Evolutionary conservation across 345 rosid species (phyloP).

Genomic region (Geranium rotundifolium): DNA sequence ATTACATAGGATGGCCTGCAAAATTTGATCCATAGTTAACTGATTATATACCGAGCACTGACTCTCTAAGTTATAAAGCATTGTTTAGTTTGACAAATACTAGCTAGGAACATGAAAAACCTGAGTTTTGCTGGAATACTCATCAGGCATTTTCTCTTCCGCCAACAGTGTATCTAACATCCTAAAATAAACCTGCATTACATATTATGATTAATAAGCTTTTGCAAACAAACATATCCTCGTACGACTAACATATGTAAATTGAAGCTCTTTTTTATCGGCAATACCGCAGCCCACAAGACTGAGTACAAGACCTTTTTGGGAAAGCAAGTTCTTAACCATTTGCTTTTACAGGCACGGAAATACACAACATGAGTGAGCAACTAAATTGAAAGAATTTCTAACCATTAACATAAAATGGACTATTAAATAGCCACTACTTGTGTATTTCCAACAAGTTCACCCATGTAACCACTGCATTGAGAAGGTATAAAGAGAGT

Average conservation of each 20-base stretch:
- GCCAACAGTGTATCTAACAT: slow-evolving; percentile 71
- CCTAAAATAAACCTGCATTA: slow-evolving; percentile 55
- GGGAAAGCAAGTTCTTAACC: too few species aligned
- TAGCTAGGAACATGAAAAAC: slow-evolving; percentile 18
- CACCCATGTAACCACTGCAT: not conserved
- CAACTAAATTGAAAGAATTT: not conserved
- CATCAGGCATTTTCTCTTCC: slow-evolving; percentile 64
- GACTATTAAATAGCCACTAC: too few species aligned
- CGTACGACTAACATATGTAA: too few species aligned
- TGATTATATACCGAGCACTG: not conserved
- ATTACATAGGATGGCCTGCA: slow-evolving; percentile 52
- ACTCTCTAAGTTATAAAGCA: not conserved
- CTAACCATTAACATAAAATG: too few species aligned
- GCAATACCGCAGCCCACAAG: too few species aligned
- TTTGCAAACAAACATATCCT: too few species aligned
- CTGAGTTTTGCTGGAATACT: slow-evolving; percentile 54
- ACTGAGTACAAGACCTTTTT: too few species aligned
- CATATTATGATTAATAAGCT: slow-evolving; percentile 3
- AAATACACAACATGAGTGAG: not conserved
- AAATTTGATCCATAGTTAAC: slow-evolving; percentile 1
- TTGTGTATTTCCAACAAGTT: too few species aligned
- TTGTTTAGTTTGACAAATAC: not conserved
- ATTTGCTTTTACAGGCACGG: too few species aligned
- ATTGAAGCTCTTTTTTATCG: too few species aligned
- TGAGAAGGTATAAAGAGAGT: not conserved